phyloP scores from a whole-genome alignment of 2,329 filamentous ascomycete species.

The Lachnellula arida region DNA sequence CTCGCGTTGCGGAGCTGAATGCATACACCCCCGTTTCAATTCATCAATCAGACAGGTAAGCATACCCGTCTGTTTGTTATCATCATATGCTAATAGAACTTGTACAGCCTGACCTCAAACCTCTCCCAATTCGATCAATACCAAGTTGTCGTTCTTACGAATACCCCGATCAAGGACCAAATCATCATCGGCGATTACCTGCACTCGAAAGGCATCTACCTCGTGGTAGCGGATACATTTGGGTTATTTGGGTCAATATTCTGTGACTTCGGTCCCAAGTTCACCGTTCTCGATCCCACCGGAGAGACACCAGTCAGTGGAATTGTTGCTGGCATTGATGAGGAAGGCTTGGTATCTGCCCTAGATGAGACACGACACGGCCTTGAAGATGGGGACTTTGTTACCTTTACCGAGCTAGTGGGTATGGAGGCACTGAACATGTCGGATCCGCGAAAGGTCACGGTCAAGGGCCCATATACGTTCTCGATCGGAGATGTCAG shows the following conservation, averaged over 20 bases:
- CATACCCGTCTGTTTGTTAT: background rate
- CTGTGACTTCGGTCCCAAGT: constrained; percentile 94
- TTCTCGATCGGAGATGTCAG: constrained; percentile 96
- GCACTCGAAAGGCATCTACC: constrained; percentile 86
- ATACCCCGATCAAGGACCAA: constrained; percentile 75
- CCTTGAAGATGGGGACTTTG: constrained; percentile 91
- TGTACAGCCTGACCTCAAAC: constrained; percentile 64
- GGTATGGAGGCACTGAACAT: constrained; percentile 88
- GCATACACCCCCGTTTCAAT: constrained; percentile 89
- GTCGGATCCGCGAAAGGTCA: constrained; percentile 80
- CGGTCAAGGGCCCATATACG: constrained; percentile 92
- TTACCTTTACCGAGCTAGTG: constrained; percentile 89
- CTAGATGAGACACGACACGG: constrained; percentile 94
- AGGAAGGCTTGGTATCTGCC: constrained; percentile 86
- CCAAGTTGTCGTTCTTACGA: constrained; percentile 88
- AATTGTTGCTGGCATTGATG: constrained; percentile 85
- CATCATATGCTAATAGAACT: constrained; percentile 13
- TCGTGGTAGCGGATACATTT: constrained; percentile 83
- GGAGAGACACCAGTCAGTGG: constrained; percentile 84
- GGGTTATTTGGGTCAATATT: constrained; percentile 95
- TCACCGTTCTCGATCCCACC: constrained; percentile 83
- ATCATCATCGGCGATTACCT: constrained; percentile 85
- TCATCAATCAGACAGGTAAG: constrained; percentile 55
- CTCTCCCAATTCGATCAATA: constrained; percentile 81
- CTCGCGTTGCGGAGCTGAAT: constrained; percentile 89